Evolutionary conservation across 1,139 yeast species (phyloP).

Genomic region (Geotrichum fermentans): DNA sequence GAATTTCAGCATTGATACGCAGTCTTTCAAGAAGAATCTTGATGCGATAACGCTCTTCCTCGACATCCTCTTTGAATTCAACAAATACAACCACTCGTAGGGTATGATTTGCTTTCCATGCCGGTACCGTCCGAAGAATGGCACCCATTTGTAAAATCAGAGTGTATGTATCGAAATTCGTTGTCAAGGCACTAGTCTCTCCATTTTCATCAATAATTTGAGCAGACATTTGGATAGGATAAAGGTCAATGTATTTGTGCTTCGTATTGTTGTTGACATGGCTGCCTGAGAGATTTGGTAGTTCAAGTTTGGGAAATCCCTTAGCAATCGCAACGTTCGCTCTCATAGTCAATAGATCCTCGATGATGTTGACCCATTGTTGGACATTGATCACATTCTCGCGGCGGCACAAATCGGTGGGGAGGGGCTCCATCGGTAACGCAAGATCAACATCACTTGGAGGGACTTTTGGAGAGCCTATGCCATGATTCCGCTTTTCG

Average conservation of each 20-base stretch:
- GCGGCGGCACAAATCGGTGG: slow-evolving; percentile 74
- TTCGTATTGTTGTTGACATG: slow-evolving; percentile 4
- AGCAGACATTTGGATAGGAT: slow-evolving; percentile 95
- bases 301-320: slow-evolving; percentile 60
- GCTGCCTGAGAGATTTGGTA: slow-evolving; percentile 44
- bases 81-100: slow-evolving; percentile 86
- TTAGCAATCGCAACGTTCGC: slow-evolving; percentile 92
- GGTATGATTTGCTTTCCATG: slow-evolving; percentile 73
- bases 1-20: slow-evolving; percentile 73
- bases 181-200: slow-evolving; percentile 61
- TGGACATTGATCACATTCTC: slow-evolving; percentile 65
- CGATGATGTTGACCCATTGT: slow-evolving; percentile 90
- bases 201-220: slow-evolving; percentile 62
- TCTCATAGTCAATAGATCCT: slow-evolving; percentile 86
- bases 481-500: slow-evolving; percentile 17
- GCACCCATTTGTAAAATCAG: slow-evolving; percentile 89
- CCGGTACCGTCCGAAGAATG: slow-evolving; percentile 83
- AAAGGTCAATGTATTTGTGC: slow-evolving; percentile 61
- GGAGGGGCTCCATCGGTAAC: slow-evolving; percentile 43
- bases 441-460: slow-evolving; percentile 10
- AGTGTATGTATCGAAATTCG: slow-evolving; percentile 92
- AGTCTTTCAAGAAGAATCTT: slow-evolving; percentile 60
- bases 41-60: slow-evolving; percentile 63
- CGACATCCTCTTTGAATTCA: slow-evolving; percentile 64
- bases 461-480: background rate